A percentile compares a stretch with the other conserved stretches of the same genome.
Evolutionary conservation across 257 asterid genomes (phyloP).

Genomic region (Lavandula angustifolia): DNA sequence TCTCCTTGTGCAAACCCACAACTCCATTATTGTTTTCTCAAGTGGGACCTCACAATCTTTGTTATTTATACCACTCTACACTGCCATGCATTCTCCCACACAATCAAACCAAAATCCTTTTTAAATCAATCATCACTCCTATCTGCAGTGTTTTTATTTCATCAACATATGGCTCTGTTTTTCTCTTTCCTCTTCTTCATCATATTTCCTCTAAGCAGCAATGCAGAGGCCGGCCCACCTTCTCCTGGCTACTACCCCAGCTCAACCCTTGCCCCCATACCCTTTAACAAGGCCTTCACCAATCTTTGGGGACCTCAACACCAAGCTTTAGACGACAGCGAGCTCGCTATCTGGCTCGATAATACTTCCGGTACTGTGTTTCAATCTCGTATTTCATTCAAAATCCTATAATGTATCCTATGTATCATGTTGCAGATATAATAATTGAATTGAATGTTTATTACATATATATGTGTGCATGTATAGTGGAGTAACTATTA

Average conservation of each 20-base stretch:
- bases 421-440: too few relatives aligned
- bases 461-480: too few relatives aligned
- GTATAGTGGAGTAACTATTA: not conserved
- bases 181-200: conserved; percentile 39
- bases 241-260: conserved; percentile 86
- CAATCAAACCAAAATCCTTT: not conserved
- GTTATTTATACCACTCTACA: conserved; percentile 43
- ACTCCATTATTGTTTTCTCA: conserved; percentile 5
- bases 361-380: conserved; percentile 48
- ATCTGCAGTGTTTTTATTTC: too few relatives aligned
- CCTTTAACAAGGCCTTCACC: conserved; percentile 54
- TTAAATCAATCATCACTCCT: not conserved
- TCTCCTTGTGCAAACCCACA: conserved; percentile 41
- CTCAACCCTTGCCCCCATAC: conserved; percentile 48
- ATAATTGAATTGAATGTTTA: too few relatives aligned
- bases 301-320: conserved; percentile 90
- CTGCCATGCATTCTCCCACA: not conserved
- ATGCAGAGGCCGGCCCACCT: conserved; percentile 64
- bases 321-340: conserved; percentile 58
- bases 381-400: not conserved
- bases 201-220: conserved; percentile 37
- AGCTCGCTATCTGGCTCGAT: conserved; percentile 77
- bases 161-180: conserved; percentile 43
- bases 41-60: conserved; percentile 43
- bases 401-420: not conserved